Conservation (phyloP, 108 stramenopile genomes). For the Epipyxis sp. region DNA sequence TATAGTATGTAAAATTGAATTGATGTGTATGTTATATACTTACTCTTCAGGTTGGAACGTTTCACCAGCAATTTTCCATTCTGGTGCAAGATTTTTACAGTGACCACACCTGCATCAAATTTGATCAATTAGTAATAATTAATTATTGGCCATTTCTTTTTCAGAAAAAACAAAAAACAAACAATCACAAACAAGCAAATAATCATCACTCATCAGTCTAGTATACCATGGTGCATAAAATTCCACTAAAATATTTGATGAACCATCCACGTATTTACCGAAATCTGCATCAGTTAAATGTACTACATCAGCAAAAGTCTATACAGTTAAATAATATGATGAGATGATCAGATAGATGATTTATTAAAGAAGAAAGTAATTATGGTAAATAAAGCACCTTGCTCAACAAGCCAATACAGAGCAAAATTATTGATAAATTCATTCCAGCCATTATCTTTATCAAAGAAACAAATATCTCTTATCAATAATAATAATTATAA, state of each 20-base stretch:
- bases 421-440: too few relatives aligned
- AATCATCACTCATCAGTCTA: not conserved
- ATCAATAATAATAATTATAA: too few relatives aligned
- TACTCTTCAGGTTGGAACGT: conserved; percentile 17
- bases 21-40: not conserved
- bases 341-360: too few relatives aligned
- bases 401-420: too few relatives aligned
- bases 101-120: conserved; percentile 16
- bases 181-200: not conserved
- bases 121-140: not conserved
- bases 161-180: not conserved
- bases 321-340: too few relatives aligned
- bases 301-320: conserved; percentile 3
- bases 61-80: conserved; percentile 34
- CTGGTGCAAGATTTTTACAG: conserved; percentile 51
- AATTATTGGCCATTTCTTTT: not conserved
- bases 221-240: conserved; percentile 46
- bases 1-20: not conserved
- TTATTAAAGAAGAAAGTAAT: too few relatives aligned
- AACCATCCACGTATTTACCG: not conserved
- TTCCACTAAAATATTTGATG: conserved; percentile 10
- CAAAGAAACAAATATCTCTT: too few relatives aligned
- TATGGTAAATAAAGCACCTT: too few relatives aligned
- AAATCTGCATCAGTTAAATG: not conserved
- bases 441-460: too few relatives aligned